Conservation (phyloP, 2,329 filamentous ascomycete genomes). For the Claviceps lovelessii region DNA sequence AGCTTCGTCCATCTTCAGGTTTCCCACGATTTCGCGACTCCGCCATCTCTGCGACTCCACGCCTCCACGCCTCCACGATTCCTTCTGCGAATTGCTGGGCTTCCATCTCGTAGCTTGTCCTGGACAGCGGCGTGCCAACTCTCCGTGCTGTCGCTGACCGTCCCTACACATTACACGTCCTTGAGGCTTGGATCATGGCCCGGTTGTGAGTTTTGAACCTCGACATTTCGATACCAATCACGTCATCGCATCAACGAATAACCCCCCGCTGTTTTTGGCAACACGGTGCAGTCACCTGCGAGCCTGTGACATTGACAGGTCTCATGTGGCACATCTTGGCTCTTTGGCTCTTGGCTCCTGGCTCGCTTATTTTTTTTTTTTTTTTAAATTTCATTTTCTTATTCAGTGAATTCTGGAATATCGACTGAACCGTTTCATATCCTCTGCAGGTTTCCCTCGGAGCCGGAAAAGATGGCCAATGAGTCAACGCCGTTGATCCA, state of each 20-base stretch:
- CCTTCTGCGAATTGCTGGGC: not conserved
- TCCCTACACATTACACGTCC: not conserved
- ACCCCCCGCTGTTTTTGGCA: no score
- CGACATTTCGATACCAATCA: not conserved
- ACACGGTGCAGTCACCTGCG: not conserved
- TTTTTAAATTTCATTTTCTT: not conserved
- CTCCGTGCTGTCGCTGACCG: not conserved
- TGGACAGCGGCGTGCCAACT: not conserved
- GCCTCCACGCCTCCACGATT: not conserved
- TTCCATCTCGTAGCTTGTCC: not conserved
- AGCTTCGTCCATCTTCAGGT: not conserved
- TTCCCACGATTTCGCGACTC: not conserved
- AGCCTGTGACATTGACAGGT: not conserved
- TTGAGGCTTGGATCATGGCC: not conserved
- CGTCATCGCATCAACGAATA: not conserved
- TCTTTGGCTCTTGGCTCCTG: not conserved
- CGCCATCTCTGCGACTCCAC: no score
- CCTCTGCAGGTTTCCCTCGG: slow-evolving; percentile 5
- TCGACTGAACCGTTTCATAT: not conserved
- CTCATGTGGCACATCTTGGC: not conserved
- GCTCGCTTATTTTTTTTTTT: no score
- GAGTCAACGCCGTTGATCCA: slow-evolving; percentile 56
- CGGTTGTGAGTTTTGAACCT: not conserved
- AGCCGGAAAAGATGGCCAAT: slow-evolving; percentile 21
- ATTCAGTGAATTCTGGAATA: not conserved